Evolutionary conservation across 116 monocot species (phyloP).

Genomic region (Zostera marina): DNA sequence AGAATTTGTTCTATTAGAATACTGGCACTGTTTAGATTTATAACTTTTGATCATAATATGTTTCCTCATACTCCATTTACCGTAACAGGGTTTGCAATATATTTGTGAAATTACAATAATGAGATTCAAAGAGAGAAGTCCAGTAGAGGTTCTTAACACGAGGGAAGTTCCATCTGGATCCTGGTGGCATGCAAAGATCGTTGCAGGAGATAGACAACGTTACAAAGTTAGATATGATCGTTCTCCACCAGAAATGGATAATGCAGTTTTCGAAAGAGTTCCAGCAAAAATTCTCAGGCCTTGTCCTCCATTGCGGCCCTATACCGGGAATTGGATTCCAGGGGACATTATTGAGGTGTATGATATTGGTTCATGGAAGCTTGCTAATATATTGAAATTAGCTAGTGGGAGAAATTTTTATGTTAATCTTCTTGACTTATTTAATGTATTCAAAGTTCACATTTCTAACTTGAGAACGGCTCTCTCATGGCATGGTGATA

Average conservation of each 20-base stretch:
- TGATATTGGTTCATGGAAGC: slow-evolving; percentile 35
- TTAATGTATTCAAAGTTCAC: slow-evolving; percentile 6
- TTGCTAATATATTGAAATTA: slow-evolving; percentile 12
- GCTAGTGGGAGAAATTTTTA: slow-evolving; percentile 8
- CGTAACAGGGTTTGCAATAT: too few relatives aligned
- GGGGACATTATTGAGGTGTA: slow-evolving; percentile 33
- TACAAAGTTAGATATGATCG: slow-evolving; percentile 25
- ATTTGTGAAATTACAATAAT: not conserved
- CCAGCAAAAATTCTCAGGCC: slow-evolving; percentile 33
- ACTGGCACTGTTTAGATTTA: too few relatives aligned
- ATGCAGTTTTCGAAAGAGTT: slow-evolving; percentile 17
- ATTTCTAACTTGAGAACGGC: slow-evolving; percentile 14
- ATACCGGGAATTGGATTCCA: slow-evolving; percentile 7
- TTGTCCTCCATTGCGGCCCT: slow-evolving; percentile 11
- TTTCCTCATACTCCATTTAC: too few relatives aligned
- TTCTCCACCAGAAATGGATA: not conserved
- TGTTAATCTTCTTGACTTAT: slow-evolving; percentile 18
- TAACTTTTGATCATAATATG: too few relatives aligned
- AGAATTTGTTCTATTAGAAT: too few relatives aligned
- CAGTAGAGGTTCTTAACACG: slow-evolving; percentile 33
- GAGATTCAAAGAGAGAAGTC: slow-evolving; percentile 37
- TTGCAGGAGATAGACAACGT: slow-evolving; percentile 33
- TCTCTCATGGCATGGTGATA: slow-evolving; percentile 19
- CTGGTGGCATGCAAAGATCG: slow-evolving; percentile 29
- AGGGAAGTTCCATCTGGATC: slow-evolving; percentile 15